Conservation (phyloP, 1,139 yeast species). For the Candida glucosophila region DNA sequence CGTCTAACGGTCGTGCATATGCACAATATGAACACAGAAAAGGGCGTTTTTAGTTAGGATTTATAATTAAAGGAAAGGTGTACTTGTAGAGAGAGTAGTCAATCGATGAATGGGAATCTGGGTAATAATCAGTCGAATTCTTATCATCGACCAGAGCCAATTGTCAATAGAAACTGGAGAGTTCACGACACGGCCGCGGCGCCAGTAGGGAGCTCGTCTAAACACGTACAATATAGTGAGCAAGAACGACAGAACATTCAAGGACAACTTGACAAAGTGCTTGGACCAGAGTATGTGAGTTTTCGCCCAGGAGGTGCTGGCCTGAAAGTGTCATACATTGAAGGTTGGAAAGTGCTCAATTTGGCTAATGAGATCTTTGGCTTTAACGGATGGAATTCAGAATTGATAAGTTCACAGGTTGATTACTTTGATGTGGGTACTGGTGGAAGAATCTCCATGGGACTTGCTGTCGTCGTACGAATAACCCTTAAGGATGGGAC, state of each 20-base stretch:
- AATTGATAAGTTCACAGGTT: conserved; percentile 54
- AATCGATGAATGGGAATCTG: no score
- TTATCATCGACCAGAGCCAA: no score
- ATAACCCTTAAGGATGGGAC: conserved; percentile 70
- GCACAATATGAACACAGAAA: no score
- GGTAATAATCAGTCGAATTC: no score
- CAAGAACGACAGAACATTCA: conserved; percentile 36
- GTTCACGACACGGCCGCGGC: no score
- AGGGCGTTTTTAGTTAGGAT: no score
- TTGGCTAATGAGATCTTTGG: conserved; percentile 77
- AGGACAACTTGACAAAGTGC: conserved; percentile 43
- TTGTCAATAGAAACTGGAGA: no score
- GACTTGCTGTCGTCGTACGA: conserved; percentile 63
- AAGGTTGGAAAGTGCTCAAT: conserved; percentile 76
- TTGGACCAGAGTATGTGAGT: conserved; percentile 89
- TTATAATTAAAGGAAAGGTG: no score
- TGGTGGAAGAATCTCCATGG: conserved; percentile 48
- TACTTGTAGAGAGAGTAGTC: no score
- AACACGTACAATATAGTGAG: conserved; percentile 19
- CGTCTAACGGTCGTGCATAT: no score
- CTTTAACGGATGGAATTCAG: conserved; percentile 75
- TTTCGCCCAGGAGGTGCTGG: conserved; percentile 76
- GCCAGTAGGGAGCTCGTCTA: no score
- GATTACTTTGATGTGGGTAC: conserved; percentile 63
- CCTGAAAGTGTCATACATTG: conserved; percentile 58